Evolutionary conservation across 495 filamentous ascomycete species (phyloP), one percentile per base, ranked within the genome.

Genomic region (Xylaria cubensis): DNA sequence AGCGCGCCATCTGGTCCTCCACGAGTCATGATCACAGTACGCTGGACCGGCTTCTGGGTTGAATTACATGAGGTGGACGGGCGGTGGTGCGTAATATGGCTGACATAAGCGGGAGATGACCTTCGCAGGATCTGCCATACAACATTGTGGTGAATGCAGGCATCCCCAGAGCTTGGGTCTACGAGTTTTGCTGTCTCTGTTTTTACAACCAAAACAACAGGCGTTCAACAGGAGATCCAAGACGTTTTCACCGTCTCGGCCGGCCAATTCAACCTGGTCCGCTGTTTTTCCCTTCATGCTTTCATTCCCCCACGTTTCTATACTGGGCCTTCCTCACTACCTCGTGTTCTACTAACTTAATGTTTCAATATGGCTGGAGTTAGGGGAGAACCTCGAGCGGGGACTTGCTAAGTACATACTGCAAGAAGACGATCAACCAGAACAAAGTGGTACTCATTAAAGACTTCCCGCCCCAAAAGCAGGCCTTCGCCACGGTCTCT

Each of bases 171-270:
- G 80, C 80, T 81, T 84, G 80, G 83, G 82, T 83, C 79, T 78
- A 75, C 79, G 79, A 80, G 75, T 80, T 84, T 78, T 88, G 84
- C 83, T 85, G 86, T 90, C 85, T 87, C 83, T 89, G 89, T 92
- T 92, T 92, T 92, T 92, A 84, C 89, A 91, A 92, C 90, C 89
- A 91, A 92, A 92, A 92, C 90, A 71, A 86, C 80, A 83, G 85
- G 87, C 88, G 87, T 92, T 92, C 91, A 92, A 92, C 91, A 89
- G 83, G 81, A 89, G 89, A 89, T 88, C 89, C 89, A 91, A 92
- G 86, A 87, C 84, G 83, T 83, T 88, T 89, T 86, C 82, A 82
- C 86, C 85, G 86, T 89, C 85, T 86, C 80, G 77, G 85, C 85
- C 84, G 83, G 85, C 87, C 87, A 90, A 84, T 89, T 91, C 90